Conservation (phyloP, 2,329 filamentous ascomycete species). For the Penicillium paneum region DNA sequence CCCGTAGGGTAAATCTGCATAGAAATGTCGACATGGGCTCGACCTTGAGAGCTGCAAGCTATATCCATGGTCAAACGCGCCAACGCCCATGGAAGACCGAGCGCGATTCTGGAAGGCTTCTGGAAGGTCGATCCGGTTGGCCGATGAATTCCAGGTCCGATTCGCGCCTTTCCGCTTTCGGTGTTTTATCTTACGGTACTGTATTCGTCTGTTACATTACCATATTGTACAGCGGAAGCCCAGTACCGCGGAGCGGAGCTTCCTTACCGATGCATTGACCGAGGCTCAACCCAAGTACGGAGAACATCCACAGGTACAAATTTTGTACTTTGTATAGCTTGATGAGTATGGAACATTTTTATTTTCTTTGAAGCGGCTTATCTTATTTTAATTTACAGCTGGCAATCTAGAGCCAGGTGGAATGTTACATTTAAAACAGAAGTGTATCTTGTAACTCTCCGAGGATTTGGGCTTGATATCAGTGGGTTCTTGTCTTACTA, state of each 20-base stretch:
- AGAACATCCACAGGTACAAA: too few relatives aligned
- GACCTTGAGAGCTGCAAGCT: conserved; percentile 4
- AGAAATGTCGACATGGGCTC: conserved; percentile 7
- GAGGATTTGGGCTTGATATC: neutral
- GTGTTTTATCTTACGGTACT: conserved; percentile 1
- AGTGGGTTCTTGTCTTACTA: neutral
- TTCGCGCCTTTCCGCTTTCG: conserved; percentile 4
- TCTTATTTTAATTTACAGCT: neutral
- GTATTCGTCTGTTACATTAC: neutral
- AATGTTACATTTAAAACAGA: neutral
- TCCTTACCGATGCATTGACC: neutral
- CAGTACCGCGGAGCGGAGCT: conserved; percentile 1
- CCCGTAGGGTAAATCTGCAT: neutral
- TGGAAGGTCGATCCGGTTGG: conserved; percentile 23
- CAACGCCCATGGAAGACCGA: conserved; percentile 6
- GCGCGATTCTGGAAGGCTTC: conserved; percentile 21
- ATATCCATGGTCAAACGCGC: conserved; percentile 17
- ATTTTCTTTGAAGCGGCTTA: neutral
- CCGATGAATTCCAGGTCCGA: conserved; percentile 3
- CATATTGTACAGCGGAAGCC: neutral
- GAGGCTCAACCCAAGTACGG: neutral
- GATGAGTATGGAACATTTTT: neutral
- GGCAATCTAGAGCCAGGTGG: neutral
- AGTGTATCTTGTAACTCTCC: conserved; percentile 2
- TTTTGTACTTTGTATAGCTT: neutral